Evolutionary conservation across 345 rosid genomes (phyloP).

Genomic region (Syzygium aqueum): DNA sequence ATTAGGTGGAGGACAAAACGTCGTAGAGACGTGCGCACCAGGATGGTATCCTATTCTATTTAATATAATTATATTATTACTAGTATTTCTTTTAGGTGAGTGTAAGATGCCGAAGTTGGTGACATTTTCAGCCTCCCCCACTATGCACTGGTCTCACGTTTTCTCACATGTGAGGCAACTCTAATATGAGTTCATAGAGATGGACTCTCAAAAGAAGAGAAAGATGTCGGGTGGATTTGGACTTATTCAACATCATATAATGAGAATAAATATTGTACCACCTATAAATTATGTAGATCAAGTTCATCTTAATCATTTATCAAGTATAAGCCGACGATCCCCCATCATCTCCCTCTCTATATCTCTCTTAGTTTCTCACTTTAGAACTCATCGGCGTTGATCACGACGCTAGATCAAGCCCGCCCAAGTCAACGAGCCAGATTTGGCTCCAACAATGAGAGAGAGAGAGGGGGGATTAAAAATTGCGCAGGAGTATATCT

Average conservation of each 20-base stretch:
- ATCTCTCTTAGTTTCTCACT: no score
- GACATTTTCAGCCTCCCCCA: not conserved
- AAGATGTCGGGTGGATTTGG: not conserved
- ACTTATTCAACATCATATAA: not conserved
- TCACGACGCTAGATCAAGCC: not conserved
- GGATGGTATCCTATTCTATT: not conserved
- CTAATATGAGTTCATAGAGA: not conserved
- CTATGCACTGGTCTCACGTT: not conserved
- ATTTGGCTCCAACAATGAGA: not conserved
- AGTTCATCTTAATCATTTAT: not conserved
- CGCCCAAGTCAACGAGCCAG: not conserved
- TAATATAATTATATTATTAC: not conserved
- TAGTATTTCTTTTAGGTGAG: not conserved
- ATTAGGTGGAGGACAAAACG: not conserved
- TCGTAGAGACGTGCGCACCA: not conserved
- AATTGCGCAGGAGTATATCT: not conserved
- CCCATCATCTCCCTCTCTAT: no score
- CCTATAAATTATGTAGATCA: not conserved
- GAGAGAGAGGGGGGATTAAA: not conserved
- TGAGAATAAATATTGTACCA: not conserved
- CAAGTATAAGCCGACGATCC: not conserved
- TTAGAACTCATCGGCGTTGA: not conserved
- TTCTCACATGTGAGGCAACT: not conserved
- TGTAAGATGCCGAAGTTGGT: not conserved
- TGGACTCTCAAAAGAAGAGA: not conserved